phyloP scores from a whole-genome alignment of 345 rosid genomes.

The Gossypium ekmanianum region DNA sequence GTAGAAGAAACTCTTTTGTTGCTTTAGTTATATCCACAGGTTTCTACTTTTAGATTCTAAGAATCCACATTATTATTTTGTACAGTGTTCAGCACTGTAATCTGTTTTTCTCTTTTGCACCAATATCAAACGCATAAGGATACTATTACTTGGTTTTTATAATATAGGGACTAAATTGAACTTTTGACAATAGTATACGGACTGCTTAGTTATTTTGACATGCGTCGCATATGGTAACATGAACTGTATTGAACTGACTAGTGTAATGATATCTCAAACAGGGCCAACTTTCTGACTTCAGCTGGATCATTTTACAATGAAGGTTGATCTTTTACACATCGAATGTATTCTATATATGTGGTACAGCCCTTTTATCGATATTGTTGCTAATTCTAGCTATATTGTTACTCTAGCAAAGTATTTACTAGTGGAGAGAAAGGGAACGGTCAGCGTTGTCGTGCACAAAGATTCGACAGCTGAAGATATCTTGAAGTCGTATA shows the following conservation, averaged over 20 bases:
- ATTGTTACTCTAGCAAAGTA: conserved; percentile 48
- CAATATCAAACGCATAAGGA: not conserved
- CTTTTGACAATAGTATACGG: not conserved
- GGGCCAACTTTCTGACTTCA: conserved; percentile 40
- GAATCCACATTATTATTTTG: too few relatives aligned
- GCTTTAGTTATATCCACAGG: too few relatives aligned
- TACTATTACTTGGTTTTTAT: not conserved
- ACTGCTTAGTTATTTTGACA: not conserved
- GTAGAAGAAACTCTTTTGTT: too few relatives aligned
- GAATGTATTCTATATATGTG: not conserved
- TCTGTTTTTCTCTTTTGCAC: too few relatives aligned
- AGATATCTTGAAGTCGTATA: conserved; percentile 69
- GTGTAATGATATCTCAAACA: conserved; percentile 30
- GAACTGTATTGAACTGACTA: conserved; percentile 15
- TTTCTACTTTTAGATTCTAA: too few relatives aligned
- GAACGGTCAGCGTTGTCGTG: conserved; percentile 39
- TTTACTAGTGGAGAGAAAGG: conserved; percentile 50
- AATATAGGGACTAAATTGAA: not conserved
- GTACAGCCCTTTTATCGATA: too few relatives aligned
- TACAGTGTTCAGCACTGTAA: too few relatives aligned
- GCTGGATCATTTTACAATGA: conserved; percentile 34
- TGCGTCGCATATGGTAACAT: not conserved
- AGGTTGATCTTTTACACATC: conserved; percentile 33
- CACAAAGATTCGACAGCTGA: conserved; percentile 61
- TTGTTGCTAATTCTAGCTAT: conserved; percentile 16